These are phyloP conservation scores for Rickenella mellea DNA, from an alignment of 768 basidiomycete species.

Conservation along the genomic window DNA sequence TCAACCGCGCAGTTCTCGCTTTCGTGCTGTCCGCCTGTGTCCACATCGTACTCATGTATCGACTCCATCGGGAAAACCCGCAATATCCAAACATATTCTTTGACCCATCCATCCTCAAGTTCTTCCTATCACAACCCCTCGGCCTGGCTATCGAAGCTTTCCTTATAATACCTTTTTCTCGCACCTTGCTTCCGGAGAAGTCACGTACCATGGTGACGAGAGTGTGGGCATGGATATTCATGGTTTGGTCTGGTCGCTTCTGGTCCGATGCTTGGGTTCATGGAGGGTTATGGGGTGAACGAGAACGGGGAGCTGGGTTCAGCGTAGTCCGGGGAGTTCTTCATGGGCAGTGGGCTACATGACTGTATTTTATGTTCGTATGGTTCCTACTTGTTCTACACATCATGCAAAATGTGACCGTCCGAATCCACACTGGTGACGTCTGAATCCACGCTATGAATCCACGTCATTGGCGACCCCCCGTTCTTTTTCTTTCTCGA, in stretches of 20 bases:
- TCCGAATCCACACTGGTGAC: too few relatives aligned
- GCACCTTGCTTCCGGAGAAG: too few relatives aligned
- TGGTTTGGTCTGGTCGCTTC: background rate
- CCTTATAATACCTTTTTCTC: background rate
- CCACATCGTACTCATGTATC: slow-evolving; percentile 1
- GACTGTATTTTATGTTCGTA: too few relatives aligned
- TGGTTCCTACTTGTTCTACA: too few relatives aligned
- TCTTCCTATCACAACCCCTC: background rate
- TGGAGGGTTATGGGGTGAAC: background rate
- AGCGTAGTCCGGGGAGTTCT: slow-evolving; percentile 40
- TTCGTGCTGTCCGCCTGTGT: background rate
- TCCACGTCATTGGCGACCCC: too few relatives aligned
- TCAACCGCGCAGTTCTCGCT: background rate
- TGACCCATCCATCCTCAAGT: slow-evolving; percentile 1
- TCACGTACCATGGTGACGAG: background rate
- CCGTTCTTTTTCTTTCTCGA: too few relatives aligned
- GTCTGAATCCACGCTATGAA: too few relatives aligned
- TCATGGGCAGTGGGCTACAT: too few relatives aligned
- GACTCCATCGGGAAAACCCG: background rate
- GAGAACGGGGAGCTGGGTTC: slow-evolving; percentile 31
- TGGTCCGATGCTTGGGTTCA: background rate
- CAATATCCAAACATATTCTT: background rate
- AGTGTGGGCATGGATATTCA: background rate
- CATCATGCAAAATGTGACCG: too few relatives aligned
- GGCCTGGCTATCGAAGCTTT: background rate